A percentile compares a stretch with the other conserved stretches of the same genome.
These are phyloP conservation scores for Solanum hybrid DNA, from an alignment of 305 asterid genomes.

Conservation along the genomic window DNA sequence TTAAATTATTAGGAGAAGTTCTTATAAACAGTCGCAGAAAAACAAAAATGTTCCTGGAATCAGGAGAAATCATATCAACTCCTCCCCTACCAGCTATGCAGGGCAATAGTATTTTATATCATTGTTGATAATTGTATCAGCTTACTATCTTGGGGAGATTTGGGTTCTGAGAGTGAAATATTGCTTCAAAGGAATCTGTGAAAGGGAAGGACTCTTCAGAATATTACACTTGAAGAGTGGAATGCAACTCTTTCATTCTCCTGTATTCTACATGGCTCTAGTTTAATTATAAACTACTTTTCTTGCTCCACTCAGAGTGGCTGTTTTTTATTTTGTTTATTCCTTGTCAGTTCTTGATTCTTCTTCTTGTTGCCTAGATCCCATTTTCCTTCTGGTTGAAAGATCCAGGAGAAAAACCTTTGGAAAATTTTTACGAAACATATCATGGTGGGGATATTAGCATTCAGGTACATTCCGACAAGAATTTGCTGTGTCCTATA, in stretches of 20 bases:
- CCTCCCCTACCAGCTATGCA: background rate
- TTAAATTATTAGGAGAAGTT: background rate
- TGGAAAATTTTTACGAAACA: slow-evolving; percentile 69
- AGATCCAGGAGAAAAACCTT: slow-evolving; percentile 38
- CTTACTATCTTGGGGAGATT: background rate
- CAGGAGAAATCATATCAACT: background rate
- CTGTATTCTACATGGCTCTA: background rate
- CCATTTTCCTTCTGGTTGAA: slow-evolving; percentile 61
- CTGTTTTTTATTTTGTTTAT: background rate
- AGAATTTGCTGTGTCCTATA: slow-evolving; percentile 4
- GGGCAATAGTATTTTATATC: background rate
- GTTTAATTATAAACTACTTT: background rate
- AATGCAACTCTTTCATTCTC: background rate
- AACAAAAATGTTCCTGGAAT: background rate
- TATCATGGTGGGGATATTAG: slow-evolving; percentile 75
- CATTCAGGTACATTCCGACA: slow-evolving; percentile 47
- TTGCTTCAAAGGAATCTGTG: background rate
- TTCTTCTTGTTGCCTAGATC: slow-evolving; percentile 31
- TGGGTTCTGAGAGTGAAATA: background rate
- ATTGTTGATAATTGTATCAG: background rate
- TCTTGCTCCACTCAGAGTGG: background rate
- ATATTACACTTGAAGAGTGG: background rate
- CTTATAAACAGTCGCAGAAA: background rate
- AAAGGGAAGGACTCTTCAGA: background rate
- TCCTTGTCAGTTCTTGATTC: background rate